These are phyloP conservation scores for Centaurea solstitialis DNA, from an alignment of 129 eudicot species.

Conservation along the genomic window DNA sequence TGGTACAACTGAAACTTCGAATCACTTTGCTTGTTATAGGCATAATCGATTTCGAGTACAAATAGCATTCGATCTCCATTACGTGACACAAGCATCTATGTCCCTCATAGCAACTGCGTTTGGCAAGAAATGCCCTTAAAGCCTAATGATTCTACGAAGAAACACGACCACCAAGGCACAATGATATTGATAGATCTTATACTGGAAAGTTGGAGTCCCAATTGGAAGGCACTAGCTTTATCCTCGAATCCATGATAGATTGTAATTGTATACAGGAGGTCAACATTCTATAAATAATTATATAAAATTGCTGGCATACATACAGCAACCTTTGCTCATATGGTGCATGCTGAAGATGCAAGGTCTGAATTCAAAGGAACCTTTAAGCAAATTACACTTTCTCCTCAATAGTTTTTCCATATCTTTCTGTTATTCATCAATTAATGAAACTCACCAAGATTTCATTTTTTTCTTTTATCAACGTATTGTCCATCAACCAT, in stretches of 20 bases:
- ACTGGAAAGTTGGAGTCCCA: not conserved
- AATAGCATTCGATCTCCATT: too few species aligned
- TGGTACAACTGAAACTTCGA: not conserved
- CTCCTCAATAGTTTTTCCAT: not conserved
- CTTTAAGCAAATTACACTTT: not conserved
- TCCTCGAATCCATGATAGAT: not conserved
- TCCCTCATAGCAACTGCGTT: too few species aligned
- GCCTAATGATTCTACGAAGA: not conserved
- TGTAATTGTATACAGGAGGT: not conserved
- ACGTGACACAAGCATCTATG: too few species aligned
- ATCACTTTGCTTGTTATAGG: too few species aligned
- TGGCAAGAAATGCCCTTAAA: not conserved
- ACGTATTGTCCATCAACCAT: not conserved
- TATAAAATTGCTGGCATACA: not conserved
- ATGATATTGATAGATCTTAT: not conserved
- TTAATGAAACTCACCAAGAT: not conserved
- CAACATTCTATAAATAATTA: not conserved
- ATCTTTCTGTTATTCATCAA: not conserved
- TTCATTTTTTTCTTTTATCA: not conserved
- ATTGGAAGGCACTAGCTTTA: not conserved
- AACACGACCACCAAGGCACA: not conserved
- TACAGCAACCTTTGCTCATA: not conserved
- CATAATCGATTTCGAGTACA: not conserved
- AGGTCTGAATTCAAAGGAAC: not conserved
- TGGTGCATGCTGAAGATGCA: slow-evolving; percentile 2